Evolutionary conservation across 2,329 filamentous ascomycete species (phyloP), one percentile per base, ranked within the genome.

Genomic region (Stachybotrys chartarum): DNA sequence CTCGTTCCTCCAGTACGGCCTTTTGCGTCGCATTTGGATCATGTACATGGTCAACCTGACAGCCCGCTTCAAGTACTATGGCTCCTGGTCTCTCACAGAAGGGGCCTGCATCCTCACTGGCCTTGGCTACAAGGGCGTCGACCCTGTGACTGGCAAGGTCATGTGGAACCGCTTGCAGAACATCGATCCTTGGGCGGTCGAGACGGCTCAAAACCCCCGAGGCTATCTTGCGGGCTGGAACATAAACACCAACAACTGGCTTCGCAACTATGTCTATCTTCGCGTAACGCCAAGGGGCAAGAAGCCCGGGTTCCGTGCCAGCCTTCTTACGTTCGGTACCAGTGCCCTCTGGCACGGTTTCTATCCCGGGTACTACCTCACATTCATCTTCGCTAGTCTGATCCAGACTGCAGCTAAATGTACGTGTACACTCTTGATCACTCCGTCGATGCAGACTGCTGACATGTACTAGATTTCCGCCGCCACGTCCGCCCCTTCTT

Each of bases 291-390:
- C 94, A 0, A 88, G 89, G 63, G 94, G 94, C 54, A 94, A 91
- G 78, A 99, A 97, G 71, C 94, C 94, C 10, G 94, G 94, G 1
- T 99, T 99, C 76, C 82, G 92, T 57, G 94, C 94, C 52, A 97
- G 89, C 65, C 76, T 99, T 76, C 91, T 91, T 39, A 99, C 94
- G 0, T 99, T 99, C 69, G 83, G 85, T 7, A 97, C 94, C 18
- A 96, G 91, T 66, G 93, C 94, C 3, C 87, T 97, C 62, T 99
- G 94, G 94, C 94, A 99, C 67, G 94, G 94, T 32, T 99, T 99
- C 73, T 95, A 96, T 63, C 93, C 94, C 0, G 94, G 94, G 6
- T 99, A 99, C 72, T 97, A 97, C 70, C 74, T 99, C 58, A 82
- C 88, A 6, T 99, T 99, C 66, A 75, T 97, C 46, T 79, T 97